These are phyloP conservation scores for Solanum pennellii DNA, from an alignment of 257 asterid species.

Conservation along the genomic window DNA sequence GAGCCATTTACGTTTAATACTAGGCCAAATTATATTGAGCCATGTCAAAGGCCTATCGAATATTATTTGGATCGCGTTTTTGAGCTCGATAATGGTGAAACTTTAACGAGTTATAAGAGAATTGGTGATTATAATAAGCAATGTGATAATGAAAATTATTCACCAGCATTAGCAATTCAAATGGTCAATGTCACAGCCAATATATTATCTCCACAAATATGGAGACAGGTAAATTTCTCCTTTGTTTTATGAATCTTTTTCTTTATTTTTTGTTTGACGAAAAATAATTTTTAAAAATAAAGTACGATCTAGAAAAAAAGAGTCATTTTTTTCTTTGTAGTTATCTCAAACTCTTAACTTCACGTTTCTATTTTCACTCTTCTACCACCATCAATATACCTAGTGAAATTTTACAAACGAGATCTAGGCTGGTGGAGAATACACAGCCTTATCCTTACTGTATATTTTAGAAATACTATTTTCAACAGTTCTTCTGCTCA, in stretches of 20 bases:
- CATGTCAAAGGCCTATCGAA: conserved; percentile 46
- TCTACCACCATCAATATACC: neutral
- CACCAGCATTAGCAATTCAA: conserved; percentile 23
- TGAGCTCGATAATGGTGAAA: conserved; percentile 11
- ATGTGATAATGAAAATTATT: conserved; percentile 21
- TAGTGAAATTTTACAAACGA: neutral
- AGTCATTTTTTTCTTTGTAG: neutral
- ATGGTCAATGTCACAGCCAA: conserved; percentile 38
- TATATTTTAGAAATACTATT: no score
- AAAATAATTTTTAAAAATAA: neutral
- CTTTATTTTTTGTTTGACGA: neutral
- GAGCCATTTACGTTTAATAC: conserved; percentile 60
- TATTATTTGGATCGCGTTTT: conserved; percentile 26
- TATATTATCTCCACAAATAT: conserved; percentile 26
- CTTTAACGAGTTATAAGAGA: conserved; percentile 31
- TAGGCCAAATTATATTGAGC: conserved; percentile 23
- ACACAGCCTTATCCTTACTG: neutral
- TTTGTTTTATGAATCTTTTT: neutral
- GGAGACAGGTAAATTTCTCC: conserved; percentile 42
- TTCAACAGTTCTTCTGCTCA: rapidly evolving
- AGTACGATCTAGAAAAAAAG: neutral
- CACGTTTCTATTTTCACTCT: neutral
- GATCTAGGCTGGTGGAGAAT: rapidly evolving
- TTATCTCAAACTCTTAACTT: neutral
- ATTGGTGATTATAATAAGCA: neutral